phyloP scores from a whole-genome alignment of 129 eudicot species.

The Ambrosia trifida region DNA sequence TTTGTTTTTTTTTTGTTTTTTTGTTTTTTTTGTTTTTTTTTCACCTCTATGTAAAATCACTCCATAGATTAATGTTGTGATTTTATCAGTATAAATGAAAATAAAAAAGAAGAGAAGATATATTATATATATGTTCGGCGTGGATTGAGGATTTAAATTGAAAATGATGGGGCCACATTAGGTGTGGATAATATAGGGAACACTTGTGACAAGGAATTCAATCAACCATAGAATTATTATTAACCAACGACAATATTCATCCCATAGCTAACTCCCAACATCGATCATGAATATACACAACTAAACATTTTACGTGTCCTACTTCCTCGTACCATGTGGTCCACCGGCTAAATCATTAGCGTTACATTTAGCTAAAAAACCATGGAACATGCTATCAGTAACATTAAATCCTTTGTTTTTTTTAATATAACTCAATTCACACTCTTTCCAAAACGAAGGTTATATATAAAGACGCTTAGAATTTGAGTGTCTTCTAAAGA shows the following conservation, averaged over 20 bases:
- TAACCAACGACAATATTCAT: not conserved
- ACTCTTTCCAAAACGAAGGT: no score
- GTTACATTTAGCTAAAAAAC: no score
- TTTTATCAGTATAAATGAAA: not conserved
- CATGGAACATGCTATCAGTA: no score
- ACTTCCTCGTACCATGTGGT: not conserved
- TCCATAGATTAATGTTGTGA: not conserved
- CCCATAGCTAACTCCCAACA: slow-evolving; percentile 1
- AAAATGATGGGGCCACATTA: slow-evolving; percentile 5
- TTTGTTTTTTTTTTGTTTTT: no score
- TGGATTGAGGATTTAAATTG: slow-evolving; percentile 18
- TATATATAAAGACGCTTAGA: no score
- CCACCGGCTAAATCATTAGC: no score
- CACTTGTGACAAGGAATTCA: slow-evolving; percentile 9
- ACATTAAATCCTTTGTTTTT: no score
- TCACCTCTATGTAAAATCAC: not conserved
- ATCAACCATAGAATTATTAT: slow-evolving; percentile 21
- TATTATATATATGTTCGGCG: not conserved
- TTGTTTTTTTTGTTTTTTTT: no score
- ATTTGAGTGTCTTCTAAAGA: no score
- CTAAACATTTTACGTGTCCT: not conserved
- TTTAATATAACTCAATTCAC: no score
- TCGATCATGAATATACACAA: not conserved
- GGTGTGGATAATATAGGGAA: not conserved
- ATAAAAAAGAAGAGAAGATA: not conserved